Conservation (phyloP, 805 yeast genomes). For the Priceomyces carsonii region DNA sequence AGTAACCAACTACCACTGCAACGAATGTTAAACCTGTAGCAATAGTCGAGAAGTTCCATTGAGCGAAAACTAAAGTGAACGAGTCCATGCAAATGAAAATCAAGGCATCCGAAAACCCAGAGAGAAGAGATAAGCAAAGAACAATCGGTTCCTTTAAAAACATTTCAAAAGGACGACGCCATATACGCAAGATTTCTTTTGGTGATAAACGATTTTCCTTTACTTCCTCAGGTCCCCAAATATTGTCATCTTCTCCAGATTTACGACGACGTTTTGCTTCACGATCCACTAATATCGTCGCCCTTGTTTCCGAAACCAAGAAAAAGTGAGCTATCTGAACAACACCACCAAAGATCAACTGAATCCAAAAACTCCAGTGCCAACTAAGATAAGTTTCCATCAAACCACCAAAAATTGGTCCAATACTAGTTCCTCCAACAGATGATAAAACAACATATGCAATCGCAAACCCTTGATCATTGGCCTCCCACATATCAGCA, state of each 20-base stretch:
- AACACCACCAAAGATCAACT: slow-evolving; percentile 35
- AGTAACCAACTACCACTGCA: slow-evolving; percentile 34
- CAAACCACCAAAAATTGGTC: slow-evolving; percentile 30
- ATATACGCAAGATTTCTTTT: slow-evolving; percentile 26
- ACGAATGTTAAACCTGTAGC: slow-evolving; percentile 30
- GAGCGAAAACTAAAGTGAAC: slow-evolving; percentile 29
- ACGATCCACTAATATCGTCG: slow-evolving; percentile 31
- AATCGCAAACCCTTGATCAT: slow-evolving; percentile 32
- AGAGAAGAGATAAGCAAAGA: slow-evolving; percentile 35
- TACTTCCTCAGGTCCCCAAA: slow-evolving; percentile 38
- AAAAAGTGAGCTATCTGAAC: slow-evolving; percentile 34
- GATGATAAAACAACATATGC: slow-evolving; percentile 33
- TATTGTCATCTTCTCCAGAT: slow-evolving; percentile 28
- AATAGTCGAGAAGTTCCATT: slow-evolving; percentile 34
- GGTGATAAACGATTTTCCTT: slow-evolving; percentile 16
- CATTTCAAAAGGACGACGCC: slow-evolving; percentile 43
- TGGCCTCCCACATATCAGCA: slow-evolving; percentile 35
- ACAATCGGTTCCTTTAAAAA: slow-evolving; percentile 40
- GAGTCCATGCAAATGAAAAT: slow-evolving; percentile 42
- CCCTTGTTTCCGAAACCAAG: slow-evolving; percentile 36
- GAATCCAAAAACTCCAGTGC: slow-evolving; percentile 32
- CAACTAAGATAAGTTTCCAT: slow-evolving; percentile 18
- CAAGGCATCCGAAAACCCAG: slow-evolving; percentile 43
- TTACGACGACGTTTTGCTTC: slow-evolving; percentile 38
- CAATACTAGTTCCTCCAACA: slow-evolving; percentile 31